These are phyloP conservation scores for Suhomyces panamericanus DNA, from an alignment of 1,139 yeast genomes.

Conservation along the genomic window DNA sequence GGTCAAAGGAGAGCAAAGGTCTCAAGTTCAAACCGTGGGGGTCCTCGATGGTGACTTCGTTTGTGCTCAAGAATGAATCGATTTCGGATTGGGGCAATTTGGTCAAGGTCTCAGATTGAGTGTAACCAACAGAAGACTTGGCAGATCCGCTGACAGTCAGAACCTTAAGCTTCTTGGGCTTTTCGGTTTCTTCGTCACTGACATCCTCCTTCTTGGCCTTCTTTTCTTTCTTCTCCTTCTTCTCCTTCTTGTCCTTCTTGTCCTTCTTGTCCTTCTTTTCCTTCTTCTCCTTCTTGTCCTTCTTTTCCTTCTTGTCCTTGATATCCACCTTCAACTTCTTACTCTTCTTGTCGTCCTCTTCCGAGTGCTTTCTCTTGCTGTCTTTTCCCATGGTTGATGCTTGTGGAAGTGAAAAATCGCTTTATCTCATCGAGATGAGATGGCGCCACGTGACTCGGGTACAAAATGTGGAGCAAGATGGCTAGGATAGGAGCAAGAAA, in stretches of 20 bases:
- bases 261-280: constrained; percentile 42
- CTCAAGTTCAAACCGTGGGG: constrained; percentile 51
- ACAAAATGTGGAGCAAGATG: constrained; percentile 3
- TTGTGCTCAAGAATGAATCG: constrained; percentile 61
- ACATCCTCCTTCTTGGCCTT: constrained; percentile 16
- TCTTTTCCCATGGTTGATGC: constrained; percentile 30
- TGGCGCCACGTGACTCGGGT: constrained; percentile 12
- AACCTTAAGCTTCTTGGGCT: constrained; percentile 10
- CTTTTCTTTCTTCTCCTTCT: constrained; percentile 17
- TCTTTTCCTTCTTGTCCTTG: constrained; percentile 49
- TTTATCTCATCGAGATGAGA: constrained; percentile 12
- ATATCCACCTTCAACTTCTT: constrained; percentile 48
- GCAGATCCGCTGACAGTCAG: constrained; percentile 16
- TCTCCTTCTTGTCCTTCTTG: constrained; percentile 23
- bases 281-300: constrained; percentile 40
- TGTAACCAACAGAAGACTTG: constrained; percentile 22
- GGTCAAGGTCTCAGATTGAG: constrained; percentile 32
- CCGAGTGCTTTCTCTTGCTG: constrained; percentile 43
- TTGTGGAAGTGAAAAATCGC: constrained; percentile 10
- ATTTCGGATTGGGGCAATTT: constrained; percentile 53
- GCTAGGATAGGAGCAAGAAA: background rate
- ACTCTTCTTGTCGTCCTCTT: constrained; percentile 38
- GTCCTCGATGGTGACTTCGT: constrained; percentile 82
- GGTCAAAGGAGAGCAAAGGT: constrained; percentile 72
- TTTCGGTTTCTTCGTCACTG: constrained; percentile 16